Evolutionary conservation across 2,329 filamentous ascomycete species (phyloP).

Genomic region (Xylaria sp.): DNA sequence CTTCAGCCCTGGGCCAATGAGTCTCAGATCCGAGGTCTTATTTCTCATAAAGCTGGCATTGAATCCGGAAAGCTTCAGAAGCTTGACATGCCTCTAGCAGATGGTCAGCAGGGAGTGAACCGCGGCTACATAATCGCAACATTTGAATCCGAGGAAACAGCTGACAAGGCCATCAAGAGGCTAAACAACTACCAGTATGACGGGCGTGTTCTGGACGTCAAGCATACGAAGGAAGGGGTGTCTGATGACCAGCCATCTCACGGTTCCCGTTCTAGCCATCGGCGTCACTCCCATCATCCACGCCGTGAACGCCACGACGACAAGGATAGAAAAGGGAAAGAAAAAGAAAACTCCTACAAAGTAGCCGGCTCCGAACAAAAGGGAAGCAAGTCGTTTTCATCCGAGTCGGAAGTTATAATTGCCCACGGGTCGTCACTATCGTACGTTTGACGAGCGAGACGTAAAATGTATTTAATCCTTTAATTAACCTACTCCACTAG

Average conservation of each 20-base stretch:
- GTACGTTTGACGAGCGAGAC: slow-evolving; percentile 17
- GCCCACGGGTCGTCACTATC: slow-evolving; percentile 43
- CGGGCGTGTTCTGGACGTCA: slow-evolving; percentile 42
- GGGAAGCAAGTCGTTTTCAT: slow-evolving; percentile 39
- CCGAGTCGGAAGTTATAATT: slow-evolving; percentile 44
- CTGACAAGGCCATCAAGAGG: slow-evolving; percentile 43
- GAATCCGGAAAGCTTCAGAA: slow-evolving; percentile 44
- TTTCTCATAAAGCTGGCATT: slow-evolving; percentile 44
- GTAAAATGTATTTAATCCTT: slow-evolving; percentile 8
- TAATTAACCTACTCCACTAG: not conserved
- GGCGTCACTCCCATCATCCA: slow-evolving; percentile 30
- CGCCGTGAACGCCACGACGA: slow-evolving; percentile 33
- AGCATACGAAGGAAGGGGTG: slow-evolving; percentile 46
- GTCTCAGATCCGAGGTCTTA: slow-evolving; percentile 45
- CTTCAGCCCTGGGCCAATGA: slow-evolving; percentile 42
- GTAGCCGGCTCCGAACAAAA: slow-evolving; percentile 36
- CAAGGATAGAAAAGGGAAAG: slow-evolving; percentile 40
- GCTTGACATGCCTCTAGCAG: slow-evolving; percentile 44
- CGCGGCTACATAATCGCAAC: slow-evolving; percentile 47
- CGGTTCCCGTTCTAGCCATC: slow-evolving; percentile 26
- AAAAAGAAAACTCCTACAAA: slow-evolving; percentile 40
- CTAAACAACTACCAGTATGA: slow-evolving; percentile 46
- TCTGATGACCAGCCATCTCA: slow-evolving; percentile 40
- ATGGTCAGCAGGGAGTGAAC: slow-evolving; percentile 38
- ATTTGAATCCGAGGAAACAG: slow-evolving; percentile 44